phyloP scores from a whole-genome alignment of 2,329 filamentous ascomycete genomes.

The Delphinella strobiligena region DNA sequence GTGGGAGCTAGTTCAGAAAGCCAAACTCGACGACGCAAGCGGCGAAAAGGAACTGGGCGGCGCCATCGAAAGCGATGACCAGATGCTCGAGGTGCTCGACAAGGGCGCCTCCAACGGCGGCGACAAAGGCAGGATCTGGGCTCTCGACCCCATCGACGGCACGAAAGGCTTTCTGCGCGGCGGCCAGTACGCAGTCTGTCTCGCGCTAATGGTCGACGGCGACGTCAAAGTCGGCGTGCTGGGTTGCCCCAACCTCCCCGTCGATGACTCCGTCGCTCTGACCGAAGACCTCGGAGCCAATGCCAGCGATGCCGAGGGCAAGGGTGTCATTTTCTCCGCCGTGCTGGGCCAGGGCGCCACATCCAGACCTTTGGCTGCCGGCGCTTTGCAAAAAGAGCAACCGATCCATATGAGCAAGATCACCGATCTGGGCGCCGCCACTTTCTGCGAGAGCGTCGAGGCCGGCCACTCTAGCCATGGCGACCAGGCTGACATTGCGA shows the following conservation, averaged over 20 bases:
- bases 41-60: conserved; percentile 60
- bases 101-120: conserved; percentile 58
- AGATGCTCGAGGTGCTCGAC: conserved; percentile 49
- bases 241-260: conserved; percentile 86
- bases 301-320: conserved; percentile 60
- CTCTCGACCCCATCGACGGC: conserved; percentile 92
- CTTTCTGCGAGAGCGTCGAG: conserved; percentile 95
- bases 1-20: conserved; percentile 69
- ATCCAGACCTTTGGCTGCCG: conserved; percentile 58
- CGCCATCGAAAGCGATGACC: conserved; percentile 51
- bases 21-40: conserved; percentile 53
- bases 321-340: conserved; percentile 81
- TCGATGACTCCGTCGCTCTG: conserved; percentile 64
- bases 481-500: conserved; percentile 75
- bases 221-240: conserved; percentile 90
- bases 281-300: conserved; percentile 62
- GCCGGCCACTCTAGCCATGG: conserved; percentile 81
- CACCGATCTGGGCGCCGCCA: conserved; percentile 62
- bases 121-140: conserved; percentile 72
- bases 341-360: conserved; percentile 67
- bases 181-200: conserved; percentile 92
- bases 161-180: conserved; percentile 95
- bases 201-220: conserved; percentile 84
- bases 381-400: conserved; percentile 42
- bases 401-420: conserved; percentile 71